Evolutionary conservation across 164 flowering plant genomes (phyloP), one percentile per base, ranked within the genome.

Genomic region (Litsea cubeba): DNA sequence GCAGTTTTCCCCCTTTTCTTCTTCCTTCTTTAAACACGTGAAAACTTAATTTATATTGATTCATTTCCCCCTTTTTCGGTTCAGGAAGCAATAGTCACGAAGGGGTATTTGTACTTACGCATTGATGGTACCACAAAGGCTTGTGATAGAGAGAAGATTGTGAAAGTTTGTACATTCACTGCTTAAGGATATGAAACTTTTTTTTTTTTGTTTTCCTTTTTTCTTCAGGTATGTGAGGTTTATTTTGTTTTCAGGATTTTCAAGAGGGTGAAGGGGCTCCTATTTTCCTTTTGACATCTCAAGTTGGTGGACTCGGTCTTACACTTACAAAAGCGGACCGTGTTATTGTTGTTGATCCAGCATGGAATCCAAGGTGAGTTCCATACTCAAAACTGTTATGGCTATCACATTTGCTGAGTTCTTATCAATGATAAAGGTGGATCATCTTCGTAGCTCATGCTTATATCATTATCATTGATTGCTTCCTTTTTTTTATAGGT

Each of bases 281-380:
- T 40, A 92, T 96, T 74, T 96, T 96, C 84, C 89, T 96, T 20
- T 78, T 96, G 82, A 96, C 99, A 69, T 90, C 99, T 74, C 97
- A 92, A 90, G 99, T 96, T 78, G 99, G 99, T 68, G 99, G 99
- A 58, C 86, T 96, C 26, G 99, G 98, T 75, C 94, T 96, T 23
- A 96, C 99, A 46, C 94, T 96, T 35, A 96, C 99, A 74, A 88
- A 86, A 78, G 99, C 98, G 57, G 99, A 96, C 71, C 97, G 99
- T 74, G 99, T 96, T n/a, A 96, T 96, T 83, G 99, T 96, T 68
- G 99, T 91, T 71, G 99, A 96, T 85, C 98, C 99, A 68, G 98
- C 99, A n/a, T 96, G 99, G 99, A 96, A 96, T 78, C 99, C 99
- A 71, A 96, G 99, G 99, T 96, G 58, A 75, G 14, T 4, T 46